Base-by-base conservation (phyloP, 495 filamentous ascomycete species). In the Talaromyces nanjingensis region DNA sequence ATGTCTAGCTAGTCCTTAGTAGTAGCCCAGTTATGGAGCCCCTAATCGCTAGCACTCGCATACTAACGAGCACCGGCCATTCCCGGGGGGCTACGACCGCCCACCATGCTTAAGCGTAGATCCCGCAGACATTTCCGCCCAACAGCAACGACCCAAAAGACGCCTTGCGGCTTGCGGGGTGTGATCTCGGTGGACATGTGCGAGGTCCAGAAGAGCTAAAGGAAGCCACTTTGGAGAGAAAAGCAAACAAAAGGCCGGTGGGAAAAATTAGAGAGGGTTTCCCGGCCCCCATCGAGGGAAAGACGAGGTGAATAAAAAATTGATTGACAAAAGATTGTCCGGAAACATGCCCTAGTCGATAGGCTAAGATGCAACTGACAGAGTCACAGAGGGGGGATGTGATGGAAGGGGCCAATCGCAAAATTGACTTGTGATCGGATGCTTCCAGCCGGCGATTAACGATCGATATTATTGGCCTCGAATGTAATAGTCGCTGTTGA, bases 391-490 rank as follows among this genome's bases (percentile, higher is more conserved):
- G 22, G 16, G 16, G 22, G 53, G 24, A 29, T 25, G 52, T 56
- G 53, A 56, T n/a, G n/a, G n/a, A 49, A 49, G 5, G 16, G 45
- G n/a, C 53, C 53, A 56, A 56, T 56, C 12, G 53, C 53, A 29
- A 12, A 29, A 22, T 29, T 56, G 53, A 8, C 14, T 25, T 56
- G 22, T 27, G 53, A 56, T 56, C 53, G 53, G 53, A 56, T 56
- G 53, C 22, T 27, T 27, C 53, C 24, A 22, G 22, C 42, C 42
- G 59, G 59, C 59, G 59, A 61, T 61, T 61, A 61, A 61, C 12
- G 22, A 31, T 47, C 4, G n/a, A 45, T 61, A 25, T 61, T 7
- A 61, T 61, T 61, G 59, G 59, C n/a, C 6, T 56, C 11, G 53
- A 7, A 42, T 60, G 57, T 27, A 47, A 39, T 47, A 25, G 16